phyloP scores from a whole-genome alignment of 371 early-diverging fungal species.

The Mortierella polycephala region DNA sequence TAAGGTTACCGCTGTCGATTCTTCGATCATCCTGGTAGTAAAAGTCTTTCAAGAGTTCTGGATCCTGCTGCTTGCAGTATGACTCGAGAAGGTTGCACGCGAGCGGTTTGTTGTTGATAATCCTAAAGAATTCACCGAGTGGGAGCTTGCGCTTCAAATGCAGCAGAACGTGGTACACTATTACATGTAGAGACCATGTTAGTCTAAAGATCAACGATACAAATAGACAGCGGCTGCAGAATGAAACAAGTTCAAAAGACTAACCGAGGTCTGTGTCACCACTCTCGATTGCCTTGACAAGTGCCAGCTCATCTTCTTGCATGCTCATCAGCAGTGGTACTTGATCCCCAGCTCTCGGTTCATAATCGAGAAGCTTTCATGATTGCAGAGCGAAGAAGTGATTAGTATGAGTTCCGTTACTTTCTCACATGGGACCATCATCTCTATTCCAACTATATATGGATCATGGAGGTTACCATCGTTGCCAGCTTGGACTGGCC shows the following conservation, averaged over 20 bases:
- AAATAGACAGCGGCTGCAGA: not conserved
- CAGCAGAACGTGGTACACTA: slow-evolving; percentile 91
- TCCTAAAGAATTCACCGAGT: slow-evolving; percentile 89
- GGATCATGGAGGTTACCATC: slow-evolving; percentile 61
- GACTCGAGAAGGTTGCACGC: slow-evolving; percentile 87
- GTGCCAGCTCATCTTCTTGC: slow-evolving; percentile 89
- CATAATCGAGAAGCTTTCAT: slow-evolving; percentile 85
- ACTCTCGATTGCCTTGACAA: slow-evolving; percentile 92
- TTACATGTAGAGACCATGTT: not conserved
- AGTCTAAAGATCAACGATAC: not conserved
- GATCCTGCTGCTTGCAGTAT: slow-evolving; percentile 82
- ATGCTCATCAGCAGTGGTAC: slow-evolving; percentile 94
- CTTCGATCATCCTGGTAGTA: slow-evolving; percentile 95
- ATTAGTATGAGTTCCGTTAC: not conserved
- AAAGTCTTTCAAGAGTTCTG: slow-evolving; percentile 86
- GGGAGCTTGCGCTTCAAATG: slow-evolving; percentile 86
- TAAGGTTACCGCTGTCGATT: slow-evolving; percentile 78
- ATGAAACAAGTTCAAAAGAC: not conserved
- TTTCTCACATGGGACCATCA: too few relatives aligned
- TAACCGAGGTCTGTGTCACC: slow-evolving; percentile 94
- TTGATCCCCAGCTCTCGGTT: slow-evolving; percentile 93
- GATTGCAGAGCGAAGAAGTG: not conserved
- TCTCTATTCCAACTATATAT: not conserved
- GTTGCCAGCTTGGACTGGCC: slow-evolving; percentile 92
- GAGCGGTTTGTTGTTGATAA: slow-evolving; percentile 82